Conservation (phyloP, 176 grass and related monocot species). For the Carex parvula region DNA sequence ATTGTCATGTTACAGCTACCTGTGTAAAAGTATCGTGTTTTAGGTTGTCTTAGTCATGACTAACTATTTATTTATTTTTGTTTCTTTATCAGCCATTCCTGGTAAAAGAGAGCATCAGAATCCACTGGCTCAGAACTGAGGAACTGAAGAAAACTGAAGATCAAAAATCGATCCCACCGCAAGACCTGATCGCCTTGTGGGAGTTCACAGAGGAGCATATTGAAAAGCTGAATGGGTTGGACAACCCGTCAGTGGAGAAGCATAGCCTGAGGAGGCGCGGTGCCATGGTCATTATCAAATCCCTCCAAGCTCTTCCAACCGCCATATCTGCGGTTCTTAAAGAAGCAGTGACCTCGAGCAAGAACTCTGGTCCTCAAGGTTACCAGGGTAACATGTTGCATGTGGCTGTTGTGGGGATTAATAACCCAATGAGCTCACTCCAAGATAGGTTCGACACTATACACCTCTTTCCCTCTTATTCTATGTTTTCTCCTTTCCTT, state of each 20-base stretch:
- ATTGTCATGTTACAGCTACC: background rate
- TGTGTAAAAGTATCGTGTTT: background rate
- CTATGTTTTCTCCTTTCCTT: background rate
- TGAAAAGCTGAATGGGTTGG: slow-evolving; percentile 55
- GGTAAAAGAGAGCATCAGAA: slow-evolving; percentile 72
- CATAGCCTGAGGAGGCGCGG: slow-evolving; percentile 67
- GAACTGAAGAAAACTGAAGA: background rate
- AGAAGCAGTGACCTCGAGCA: slow-evolving; percentile 49
- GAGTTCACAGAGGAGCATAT: slow-evolving; percentile 87
- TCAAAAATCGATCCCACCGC: slow-evolving; percentile 15
- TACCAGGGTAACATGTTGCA: slow-evolving; percentile 83
- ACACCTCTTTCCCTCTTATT: slow-evolving; percentile 13
- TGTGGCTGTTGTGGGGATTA: slow-evolving; percentile 96
- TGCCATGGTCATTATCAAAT: slow-evolving; percentile 93
- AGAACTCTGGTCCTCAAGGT: slow-evolving; percentile 29
- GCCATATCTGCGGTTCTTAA: slow-evolving; percentile 78
- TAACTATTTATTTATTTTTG: background rate
- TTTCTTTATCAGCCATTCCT: slow-evolving; percentile 66
- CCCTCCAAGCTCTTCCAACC: slow-evolving; percentile 71
- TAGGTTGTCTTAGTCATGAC: background rate
- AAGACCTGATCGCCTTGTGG: slow-evolving; percentile 83
- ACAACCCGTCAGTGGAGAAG: slow-evolving; percentile 41
- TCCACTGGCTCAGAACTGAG: slow-evolving; percentile 84
- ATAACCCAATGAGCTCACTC: slow-evolving; percentile 95
- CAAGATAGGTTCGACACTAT: slow-evolving; percentile 77